A percentile compares a stretch with the other conserved stretches of the same genome.
phyloP scores from a whole-genome alignment of 139 green algal genomes.

The Limnomonas spitsbergensis region DNA sequence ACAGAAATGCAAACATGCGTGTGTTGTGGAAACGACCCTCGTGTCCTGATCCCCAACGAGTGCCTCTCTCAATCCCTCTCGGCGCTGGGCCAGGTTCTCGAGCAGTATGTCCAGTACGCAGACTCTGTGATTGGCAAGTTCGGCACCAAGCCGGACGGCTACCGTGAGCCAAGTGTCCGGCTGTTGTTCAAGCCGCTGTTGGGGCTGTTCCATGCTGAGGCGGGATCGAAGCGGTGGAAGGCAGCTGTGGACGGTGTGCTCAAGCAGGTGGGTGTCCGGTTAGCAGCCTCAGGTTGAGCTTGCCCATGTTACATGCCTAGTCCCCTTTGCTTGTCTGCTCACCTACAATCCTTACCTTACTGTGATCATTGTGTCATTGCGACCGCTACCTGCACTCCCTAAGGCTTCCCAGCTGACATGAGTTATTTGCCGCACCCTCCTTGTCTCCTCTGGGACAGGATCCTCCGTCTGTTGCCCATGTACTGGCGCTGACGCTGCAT shows the following conservation, averaged over 20 bases:
- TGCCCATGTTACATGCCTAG: background rate
- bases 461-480: background rate
- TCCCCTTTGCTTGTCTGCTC: background rate
- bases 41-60: no score
- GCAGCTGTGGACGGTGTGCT: constrained; percentile 45
- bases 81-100: constrained; percentile 71
- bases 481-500: constrained; percentile 8
- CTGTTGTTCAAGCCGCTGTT: constrained; percentile 74
- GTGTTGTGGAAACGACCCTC: no score
- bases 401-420: no score
- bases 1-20: no score
- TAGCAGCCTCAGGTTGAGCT: no score
- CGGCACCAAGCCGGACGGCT: constrained; percentile 45
- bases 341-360: background rate
- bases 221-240: constrained; percentile 59
- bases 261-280: constrained; percentile 22
- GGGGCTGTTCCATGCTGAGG: constrained; percentile 79
- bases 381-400: background rate
- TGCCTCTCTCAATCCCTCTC: no score
- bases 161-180: constrained; percentile 57
- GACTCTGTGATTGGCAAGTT: constrained; percentile 66
- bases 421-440: no score
- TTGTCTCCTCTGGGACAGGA: no score
- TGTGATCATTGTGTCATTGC: background rate
- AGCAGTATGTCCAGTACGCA: constrained; percentile 68